A percentile compares a stretch with the other conserved stretches of the same genome.
Evolutionary conservation across 768 basidiomycete species (phyloP).

Genomic region (Tylopilus sp.): DNA sequence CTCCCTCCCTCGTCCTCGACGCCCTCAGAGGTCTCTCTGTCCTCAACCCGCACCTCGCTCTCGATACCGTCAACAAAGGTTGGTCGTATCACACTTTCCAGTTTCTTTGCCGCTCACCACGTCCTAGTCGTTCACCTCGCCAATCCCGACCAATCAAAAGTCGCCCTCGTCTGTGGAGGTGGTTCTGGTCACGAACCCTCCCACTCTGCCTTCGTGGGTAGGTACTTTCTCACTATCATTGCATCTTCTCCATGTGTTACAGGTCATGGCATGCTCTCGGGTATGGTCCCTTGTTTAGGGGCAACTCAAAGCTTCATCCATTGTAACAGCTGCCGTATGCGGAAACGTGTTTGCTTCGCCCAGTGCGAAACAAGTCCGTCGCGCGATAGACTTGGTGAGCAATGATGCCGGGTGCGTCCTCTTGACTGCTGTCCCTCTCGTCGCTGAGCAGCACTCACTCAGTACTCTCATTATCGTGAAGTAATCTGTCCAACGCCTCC

Average conservation of each 20-base stretch:
- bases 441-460: not conserved
- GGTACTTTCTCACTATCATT: slow-evolving; percentile 13
- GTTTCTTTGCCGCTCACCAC: not conserved
- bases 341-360: slow-evolving; percentile 92
- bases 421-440: not conserved
- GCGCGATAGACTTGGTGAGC: slow-evolving; percentile 73
- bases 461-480: slow-evolving; percentile 85
- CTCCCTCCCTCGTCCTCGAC: slow-evolving; percentile 70
- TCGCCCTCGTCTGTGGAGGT: slow-evolving; percentile 79
- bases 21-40: slow-evolving; percentile 71
- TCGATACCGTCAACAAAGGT: slow-evolving; percentile 72
- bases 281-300: slow-evolving; percentile 30
- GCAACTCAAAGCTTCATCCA: not conserved
- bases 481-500: slow-evolving; percentile 33
- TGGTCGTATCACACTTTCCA: not conserved
- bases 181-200: slow-evolving; percentile 91
- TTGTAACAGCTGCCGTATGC: slow-evolving; percentile 65
- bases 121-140: slow-evolving; percentile 59
- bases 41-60: slow-evolving; percentile 65
- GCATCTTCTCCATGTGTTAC: not conserved
- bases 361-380: slow-evolving; percentile 77
- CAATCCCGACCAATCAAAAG: slow-evolving; percentile 56
- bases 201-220: slow-evolving; percentile 87
- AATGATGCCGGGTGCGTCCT: slow-evolving; percentile 65
- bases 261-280: slow-evolving; percentile 79